These are phyloP conservation scores for Drosera capensis DNA, from an alignment of 148 eudicot species.

Conservation along the genomic window DNA sequence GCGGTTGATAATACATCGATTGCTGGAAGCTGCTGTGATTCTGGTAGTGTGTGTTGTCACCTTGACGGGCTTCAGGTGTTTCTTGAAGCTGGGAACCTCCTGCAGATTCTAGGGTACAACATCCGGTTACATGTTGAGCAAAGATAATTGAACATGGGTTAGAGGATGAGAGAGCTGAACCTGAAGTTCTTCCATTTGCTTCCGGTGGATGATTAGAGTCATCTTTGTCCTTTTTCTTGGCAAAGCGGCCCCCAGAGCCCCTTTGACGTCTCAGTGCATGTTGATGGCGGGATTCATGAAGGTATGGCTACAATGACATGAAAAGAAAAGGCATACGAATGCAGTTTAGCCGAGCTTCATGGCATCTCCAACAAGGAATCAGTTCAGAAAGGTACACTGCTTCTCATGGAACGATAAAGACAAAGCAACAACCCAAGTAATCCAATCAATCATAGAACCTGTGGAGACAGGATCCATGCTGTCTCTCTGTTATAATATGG, in stretches of 20 bases:
- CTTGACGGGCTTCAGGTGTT: conserved; percentile 9
- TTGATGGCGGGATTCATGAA: conserved; percentile 93
- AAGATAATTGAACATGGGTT: conserved; percentile 15
- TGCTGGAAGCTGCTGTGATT: conserved; percentile 10
- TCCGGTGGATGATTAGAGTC: conserved; percentile 18
- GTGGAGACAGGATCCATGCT: too few species aligned
- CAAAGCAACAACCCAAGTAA: too few species aligned
- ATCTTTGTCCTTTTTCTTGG: conserved; percentile 46
- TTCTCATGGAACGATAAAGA: too few species aligned
- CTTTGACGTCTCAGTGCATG: conserved; percentile 88
- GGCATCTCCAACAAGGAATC: too few species aligned
- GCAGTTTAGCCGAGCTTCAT: not conserved
- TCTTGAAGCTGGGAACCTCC: conserved; percentile 14
- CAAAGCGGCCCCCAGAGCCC: conserved; percentile 87
- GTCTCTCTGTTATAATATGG: too few species aligned
- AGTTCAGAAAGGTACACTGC: too few species aligned
- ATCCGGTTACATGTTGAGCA: not conserved
- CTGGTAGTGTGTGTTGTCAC: conserved; percentile 5
- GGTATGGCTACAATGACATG: conserved; percentile 53
- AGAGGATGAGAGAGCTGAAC: conserved; percentile 15
- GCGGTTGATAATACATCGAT: conserved; percentile 8
- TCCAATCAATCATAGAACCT: too few species aligned
- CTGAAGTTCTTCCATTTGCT: conserved; percentile 18
- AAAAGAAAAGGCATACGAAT: not conserved
- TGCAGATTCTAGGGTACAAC: not conserved